Evolutionary conservation across 345 rosid species (phyloP), one percentile per base, ranked within the genome.

Genomic region (Chamaenerion angustifolium): DNA sequence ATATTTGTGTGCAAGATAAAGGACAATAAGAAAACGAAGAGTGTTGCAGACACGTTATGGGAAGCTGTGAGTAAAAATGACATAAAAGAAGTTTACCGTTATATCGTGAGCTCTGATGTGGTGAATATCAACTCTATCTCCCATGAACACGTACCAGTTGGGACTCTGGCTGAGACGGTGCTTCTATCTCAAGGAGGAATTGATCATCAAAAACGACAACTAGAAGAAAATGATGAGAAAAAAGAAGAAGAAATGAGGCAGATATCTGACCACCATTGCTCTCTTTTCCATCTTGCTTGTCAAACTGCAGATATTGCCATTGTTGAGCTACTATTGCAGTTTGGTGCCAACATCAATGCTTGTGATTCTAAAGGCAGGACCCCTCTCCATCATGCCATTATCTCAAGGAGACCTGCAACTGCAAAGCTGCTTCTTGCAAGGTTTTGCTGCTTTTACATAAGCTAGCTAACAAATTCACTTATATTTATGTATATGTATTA

Each of bases 201-300:
- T 16, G 11, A 47, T 47, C n/a, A 47, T 47, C 13, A 11, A 11
- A 27, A 47, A 19, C n/a, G n/a, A n/a, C 50, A 13, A 2, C 25
- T 47, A 1, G 50, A 31, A 4, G 27, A 23, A 23, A 21, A 18
- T 46, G 16, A 16, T 46, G 23, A 16, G 15, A 12, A 7, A 10
- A 46, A 16, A n/a, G 11, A 46, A 23, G 50, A 46, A 15, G 12
- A 4, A 23, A 44, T 13, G 6, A 5, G 4, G 16, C 47, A 44
- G 16, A 15, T 2, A 44, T 12, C 1, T 15, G 47, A 44, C 16
- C 47, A 44, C 12, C 47, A 69, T 53, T 73, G 94, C 61, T 59
- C 90, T 40, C 73, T 88, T 56, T 86, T 93, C 61, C 95, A 93
- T 68, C 95, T 90, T 47, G 96, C 99, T 50, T 93, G 95, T 76